Base-by-base conservation (phyloP, 306 rosid genomes). In the Benincasa hispida region DNA sequence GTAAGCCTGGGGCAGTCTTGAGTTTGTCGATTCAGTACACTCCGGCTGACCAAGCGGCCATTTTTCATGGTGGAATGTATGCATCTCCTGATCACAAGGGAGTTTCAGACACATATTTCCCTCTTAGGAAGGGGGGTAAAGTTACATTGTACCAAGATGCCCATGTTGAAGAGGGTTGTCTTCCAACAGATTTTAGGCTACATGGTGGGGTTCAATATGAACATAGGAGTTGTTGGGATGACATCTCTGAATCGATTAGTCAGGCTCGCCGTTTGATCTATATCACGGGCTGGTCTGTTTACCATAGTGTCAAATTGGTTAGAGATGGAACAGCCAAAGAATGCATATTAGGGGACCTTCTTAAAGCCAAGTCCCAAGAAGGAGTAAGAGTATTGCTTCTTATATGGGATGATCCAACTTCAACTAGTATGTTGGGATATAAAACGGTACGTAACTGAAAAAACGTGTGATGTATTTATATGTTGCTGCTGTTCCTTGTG, bases 361-460 rank as follows among this genome's bases (percentile, higher is more conserved):
- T 91, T 34, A 93, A 88, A 81, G 67, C 79, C 11, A 93, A 93
- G 81, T 93, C 96, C 51, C 91, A 86, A 76, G 97, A 93, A 86
- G 96, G 97, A 79, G 94, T 90, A 51, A 88, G 93, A 83, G 96
- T 93, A 74, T 77, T 91, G 82, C 92, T 93, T 37, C 96, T 93
- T 78, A 86, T 93, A 51, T 93, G 97, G 97, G 98, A 90, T 70
- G 97, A 93, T 86, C 98, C 96, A 57, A 90, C 94, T 78, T 93
- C 98, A 37, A 80, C 54, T 10, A 90, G 88, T 78, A 22, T 91
- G 60, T 77, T 91, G 84, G 97, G 97, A 78, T 63, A 76, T 73
- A 87, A 83, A 84, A 85, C 86, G 84, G 97, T 92, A 85, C 72
- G 79, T 45, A 63, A 59, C 79, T 72, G 69, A 13, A n/a, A 66